phyloP scores from a whole-genome alignment of 75 land plant species.

The Adiantum capillusveneris region DNA sequence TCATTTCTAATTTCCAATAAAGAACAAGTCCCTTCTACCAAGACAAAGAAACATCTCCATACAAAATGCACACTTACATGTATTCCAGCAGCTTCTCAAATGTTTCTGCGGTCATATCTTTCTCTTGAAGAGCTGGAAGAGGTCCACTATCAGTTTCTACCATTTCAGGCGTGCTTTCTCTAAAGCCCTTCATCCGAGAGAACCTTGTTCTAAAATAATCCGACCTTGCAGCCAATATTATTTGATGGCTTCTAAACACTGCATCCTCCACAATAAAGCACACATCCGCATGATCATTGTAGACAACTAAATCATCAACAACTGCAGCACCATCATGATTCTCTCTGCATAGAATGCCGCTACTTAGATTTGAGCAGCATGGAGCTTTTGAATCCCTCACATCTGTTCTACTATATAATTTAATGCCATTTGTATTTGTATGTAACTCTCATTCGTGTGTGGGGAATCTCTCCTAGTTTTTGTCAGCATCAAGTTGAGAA shows the following conservation, averaged over 20 bases:
- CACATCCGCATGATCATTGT: slow-evolving; percentile 84
- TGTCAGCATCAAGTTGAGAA: slow-evolving; percentile 44
- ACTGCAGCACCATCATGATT: background rate
- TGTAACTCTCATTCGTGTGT: background rate
- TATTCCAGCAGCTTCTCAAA: slow-evolving; percentile 88
- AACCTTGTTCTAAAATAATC: slow-evolving; percentile 82
- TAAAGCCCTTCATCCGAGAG: slow-evolving; percentile 50
- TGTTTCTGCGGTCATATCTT: slow-evolving; percentile 67
- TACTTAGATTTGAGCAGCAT: background rate
- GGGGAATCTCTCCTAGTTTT: slow-evolving; percentile 21
- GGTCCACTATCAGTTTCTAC: slow-evolving; percentile 4
- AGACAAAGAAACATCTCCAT: background rate
- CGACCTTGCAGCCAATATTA: slow-evolving; percentile 73
- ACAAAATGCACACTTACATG: slow-evolving; percentile 49
- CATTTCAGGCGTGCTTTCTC: slow-evolving; percentile 35
- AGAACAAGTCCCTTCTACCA: background rate
- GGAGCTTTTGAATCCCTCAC: background rate
- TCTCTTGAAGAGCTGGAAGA: slow-evolving; percentile 68
- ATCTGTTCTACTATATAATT: background rate
- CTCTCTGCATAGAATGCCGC: background rate
- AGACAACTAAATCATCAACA: too few relatives aligned
- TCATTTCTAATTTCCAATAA: background rate
- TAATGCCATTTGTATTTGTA: background rate
- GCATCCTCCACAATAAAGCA: slow-evolving; percentile 55
- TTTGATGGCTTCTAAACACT: slow-evolving; percentile 72